These are phyloP conservation scores for Coemansia guatemalensis DNA, from an alignment of 192 early-diverging fungal genomes.

Conservation along the genomic window DNA sequence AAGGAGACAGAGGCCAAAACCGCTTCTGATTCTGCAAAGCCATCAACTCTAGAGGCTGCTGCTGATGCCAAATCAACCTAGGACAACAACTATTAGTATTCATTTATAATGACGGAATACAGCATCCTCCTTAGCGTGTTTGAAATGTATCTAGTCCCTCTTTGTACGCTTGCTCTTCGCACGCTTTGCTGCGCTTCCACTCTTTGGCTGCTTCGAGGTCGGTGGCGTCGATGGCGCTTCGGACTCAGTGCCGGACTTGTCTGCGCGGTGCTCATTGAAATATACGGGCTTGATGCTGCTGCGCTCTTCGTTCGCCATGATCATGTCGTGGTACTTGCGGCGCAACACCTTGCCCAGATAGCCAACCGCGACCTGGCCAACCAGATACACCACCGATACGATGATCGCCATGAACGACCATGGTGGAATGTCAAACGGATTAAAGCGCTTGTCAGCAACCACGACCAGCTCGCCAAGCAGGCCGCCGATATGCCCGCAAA, in stretches of 20 bases:
- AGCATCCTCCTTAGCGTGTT: too few species aligned
- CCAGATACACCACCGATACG: conserved; percentile 36
- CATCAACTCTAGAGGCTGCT: neutral
- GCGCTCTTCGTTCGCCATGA: conserved; percentile 16
- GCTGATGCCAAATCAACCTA: conserved; percentile 10
- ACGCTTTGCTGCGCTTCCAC: conserved; percentile 36
- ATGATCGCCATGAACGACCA: conserved; percentile 51
- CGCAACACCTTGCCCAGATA: conserved; percentile 19
- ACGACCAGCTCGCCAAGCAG: conserved; percentile 43
- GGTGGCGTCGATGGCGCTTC: conserved; percentile 4
- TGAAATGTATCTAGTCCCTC: conserved; percentile 13
- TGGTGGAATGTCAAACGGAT: conserved; percentile 43
- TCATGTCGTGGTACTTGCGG: conserved; percentile 23
- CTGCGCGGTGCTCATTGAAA: conserved; percentile 42
- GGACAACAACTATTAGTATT: too few species aligned
- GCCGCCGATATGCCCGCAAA: conserved; percentile 52
- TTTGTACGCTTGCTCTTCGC: conserved; percentile 29
- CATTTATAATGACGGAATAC: too few species aligned
- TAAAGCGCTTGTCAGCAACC: conserved; percentile 26
- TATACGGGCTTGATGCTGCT: conserved; percentile 15
- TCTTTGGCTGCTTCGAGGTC: conserved; percentile 11
- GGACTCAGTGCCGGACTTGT: conserved; percentile 8
- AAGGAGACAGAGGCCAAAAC: conserved; percentile 36
- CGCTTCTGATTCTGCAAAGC: conserved; percentile 7
- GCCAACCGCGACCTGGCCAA: conserved; percentile 38